Conservation (phyloP, 306 rosid species). For the Calophaca sinica region DNA sequence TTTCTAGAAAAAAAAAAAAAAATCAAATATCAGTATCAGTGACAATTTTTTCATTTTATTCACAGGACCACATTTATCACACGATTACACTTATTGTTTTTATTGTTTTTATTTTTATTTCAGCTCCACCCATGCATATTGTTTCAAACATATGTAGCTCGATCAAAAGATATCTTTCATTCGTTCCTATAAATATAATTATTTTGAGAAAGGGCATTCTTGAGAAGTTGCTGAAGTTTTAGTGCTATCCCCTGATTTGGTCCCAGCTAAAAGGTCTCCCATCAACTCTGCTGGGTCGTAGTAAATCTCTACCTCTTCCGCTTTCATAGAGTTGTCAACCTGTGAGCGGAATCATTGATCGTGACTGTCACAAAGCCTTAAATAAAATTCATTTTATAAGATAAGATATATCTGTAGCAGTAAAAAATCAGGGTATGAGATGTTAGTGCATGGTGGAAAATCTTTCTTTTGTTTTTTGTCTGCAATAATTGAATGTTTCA, state of each 20-base stretch:
- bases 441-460: too few species aligned
- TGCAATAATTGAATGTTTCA: too few species aligned
- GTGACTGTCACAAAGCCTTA: constrained; percentile 1
- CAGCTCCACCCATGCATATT: neutral
- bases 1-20: too few species aligned
- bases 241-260: constrained; percentile 10
- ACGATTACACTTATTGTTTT: neutral
- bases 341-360: constrained; percentile 25
- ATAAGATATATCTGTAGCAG: too few species aligned
- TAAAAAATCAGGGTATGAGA: too few species aligned
- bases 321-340: constrained; percentile 68
- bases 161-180: too few species aligned
- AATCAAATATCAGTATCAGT: too few species aligned
- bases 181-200: too few species aligned
- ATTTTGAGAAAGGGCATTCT: constrained; percentile 50
- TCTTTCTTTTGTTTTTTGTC: too few species aligned
- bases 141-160: too few species aligned
- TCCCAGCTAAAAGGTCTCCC: constrained; percentile 61
- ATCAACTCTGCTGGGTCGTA: constrained; percentile 75
- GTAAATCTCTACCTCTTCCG: constrained; percentile 72
- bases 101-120: neutral
- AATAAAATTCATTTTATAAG: neutral
- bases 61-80: neutral
- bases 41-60: too few species aligned
- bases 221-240: constrained; percentile 43